Conservation (phyloP, 1,284 basidiomycete genomes). For the Cystobasidium pallidum region DNA sequence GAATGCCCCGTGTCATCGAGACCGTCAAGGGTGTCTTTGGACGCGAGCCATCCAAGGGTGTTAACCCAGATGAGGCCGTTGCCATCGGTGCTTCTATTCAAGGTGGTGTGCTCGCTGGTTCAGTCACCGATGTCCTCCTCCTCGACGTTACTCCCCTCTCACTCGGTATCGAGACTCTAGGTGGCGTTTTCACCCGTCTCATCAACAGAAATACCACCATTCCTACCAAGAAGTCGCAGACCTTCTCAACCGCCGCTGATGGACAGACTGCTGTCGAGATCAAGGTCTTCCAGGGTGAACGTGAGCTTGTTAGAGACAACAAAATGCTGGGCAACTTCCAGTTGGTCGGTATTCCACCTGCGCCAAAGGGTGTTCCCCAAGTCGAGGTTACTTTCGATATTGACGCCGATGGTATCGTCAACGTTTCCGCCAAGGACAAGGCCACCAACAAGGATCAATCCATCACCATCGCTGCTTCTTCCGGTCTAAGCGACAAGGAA, state of each 20-base stretch:
- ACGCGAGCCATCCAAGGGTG: conserved; percentile 94
- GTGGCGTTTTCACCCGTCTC: conserved; percentile 90
- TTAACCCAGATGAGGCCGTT: conserved; percentile 95
- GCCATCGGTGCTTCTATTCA: conserved; percentile 91
- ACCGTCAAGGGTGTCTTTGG: conserved; percentile 92
- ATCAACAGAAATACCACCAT: conserved; percentile 93
- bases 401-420: conserved; percentile 83
- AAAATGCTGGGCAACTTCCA: conserved; percentile 99
- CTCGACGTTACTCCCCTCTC: conserved; percentile 95
- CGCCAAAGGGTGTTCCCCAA: conserved; percentile 96
- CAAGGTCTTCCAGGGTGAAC: conserved; percentile 74
- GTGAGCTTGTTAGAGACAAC: conserved; percentile 96
- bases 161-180: conserved; percentile 81
- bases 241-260: conserved; percentile 89
- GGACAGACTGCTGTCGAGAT: conserved; percentile 91
- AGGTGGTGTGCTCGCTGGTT: conserved; percentile 92
- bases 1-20: conserved; percentile 93
- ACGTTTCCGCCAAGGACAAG: conserved; percentile 95
- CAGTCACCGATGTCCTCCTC: conserved; percentile 93
- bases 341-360: conserved; percentile 94
- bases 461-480: conserved; percentile 89
- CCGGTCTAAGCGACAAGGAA: conserved; percentile 92
- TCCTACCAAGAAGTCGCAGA: conserved; percentile 98
- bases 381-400: conserved; percentile 99
- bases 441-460: conserved; percentile 97